phyloP scores from a whole-genome alignment of 495 filamentous ascomycete genomes.

The Aspergillus indologenus region DNA sequence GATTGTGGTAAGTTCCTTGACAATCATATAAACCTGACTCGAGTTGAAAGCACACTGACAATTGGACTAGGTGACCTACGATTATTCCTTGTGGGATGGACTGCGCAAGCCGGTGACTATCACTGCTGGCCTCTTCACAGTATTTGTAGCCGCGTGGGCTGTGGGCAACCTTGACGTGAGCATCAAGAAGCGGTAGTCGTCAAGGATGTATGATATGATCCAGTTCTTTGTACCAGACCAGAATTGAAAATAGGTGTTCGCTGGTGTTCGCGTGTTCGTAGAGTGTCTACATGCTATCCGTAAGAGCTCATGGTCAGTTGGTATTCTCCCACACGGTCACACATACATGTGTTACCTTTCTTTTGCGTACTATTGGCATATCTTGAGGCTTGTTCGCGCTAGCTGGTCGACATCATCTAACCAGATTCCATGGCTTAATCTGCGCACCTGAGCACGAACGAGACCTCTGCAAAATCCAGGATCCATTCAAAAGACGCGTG shows the following conservation, averaged over 20 bases:
- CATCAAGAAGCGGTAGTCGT: conserved; percentile 52
- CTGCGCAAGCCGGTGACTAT: conserved; percentile 85
- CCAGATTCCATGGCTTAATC: not conserved
- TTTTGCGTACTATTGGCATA: not conserved
- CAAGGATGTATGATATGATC: conserved; percentile 20
- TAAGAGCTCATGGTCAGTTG: not conserved
- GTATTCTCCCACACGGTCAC: not conserved
- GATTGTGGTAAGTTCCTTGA: conserved; percentile 56
- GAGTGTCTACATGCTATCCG: not conserved
- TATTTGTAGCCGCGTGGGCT: conserved; percentile 74
- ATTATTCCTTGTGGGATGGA: conserved; percentile 69
- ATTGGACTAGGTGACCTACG: conserved; percentile 64
- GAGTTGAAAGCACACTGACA: conserved; percentile 11
- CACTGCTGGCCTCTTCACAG: conserved; percentile 65
- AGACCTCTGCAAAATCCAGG: not conserved
- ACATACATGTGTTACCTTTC: not conserved
- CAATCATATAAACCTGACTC: not conserved
- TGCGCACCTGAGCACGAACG: not conserved
- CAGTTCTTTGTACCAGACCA: not conserved
- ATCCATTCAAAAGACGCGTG: too few relatives aligned
- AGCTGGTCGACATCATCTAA: not conserved
- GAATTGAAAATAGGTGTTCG: not conserved
- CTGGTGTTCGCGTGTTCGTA: not conserved
- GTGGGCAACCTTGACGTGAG: conserved; percentile 73
- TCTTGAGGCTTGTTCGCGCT: not conserved